These are phyloP conservation scores for Thymus quinquecostatus DNA, from an alignment of 257 asterid genomes.

Conservation along the genomic window DNA sequence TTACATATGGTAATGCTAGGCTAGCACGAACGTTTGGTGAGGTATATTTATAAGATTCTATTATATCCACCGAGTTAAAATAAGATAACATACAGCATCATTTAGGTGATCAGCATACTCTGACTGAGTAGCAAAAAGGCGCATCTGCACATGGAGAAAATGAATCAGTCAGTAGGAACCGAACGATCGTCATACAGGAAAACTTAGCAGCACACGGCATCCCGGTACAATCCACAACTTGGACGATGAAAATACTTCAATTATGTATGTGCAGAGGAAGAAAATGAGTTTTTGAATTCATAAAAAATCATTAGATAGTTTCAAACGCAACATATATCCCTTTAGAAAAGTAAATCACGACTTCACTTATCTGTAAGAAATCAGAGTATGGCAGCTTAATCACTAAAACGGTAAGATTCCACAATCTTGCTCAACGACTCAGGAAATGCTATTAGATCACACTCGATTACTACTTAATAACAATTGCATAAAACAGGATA, in stretches of 20 bases:
- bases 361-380: constrained; percentile 3
- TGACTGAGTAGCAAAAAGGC: constrained; percentile 86
- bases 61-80: constrained; percentile 3
- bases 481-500: neutral
- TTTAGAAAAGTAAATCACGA: constrained; percentile 7
- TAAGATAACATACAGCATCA: constrained; percentile 71
- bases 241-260: too few species aligned
- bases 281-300: neutral
- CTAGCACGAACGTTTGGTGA: constrained; percentile 2
- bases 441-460: neutral
- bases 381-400: neutral
- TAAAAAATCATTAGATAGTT: constrained; percentile 1
- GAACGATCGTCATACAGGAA: constrained; percentile 8
- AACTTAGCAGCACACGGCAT: constrained; percentile 10
- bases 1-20: neutral
- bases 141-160: constrained; percentile 61
- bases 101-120: constrained; percentile 89
- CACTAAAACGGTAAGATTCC: constrained; percentile 18
- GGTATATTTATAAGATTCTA: constrained; percentile 19
- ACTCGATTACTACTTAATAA: neutral
- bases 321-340: neutral
- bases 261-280: constrained; percentile 20
- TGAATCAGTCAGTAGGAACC: constrained; percentile 29
- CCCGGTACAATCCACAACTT: neutral
- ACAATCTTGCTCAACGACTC: constrained; percentile 12